A percentile compares a stretch with the other conserved stretches of the same genome.
Conservation (phyloP, 345 rosid species). For the Gossypium thurberi region DNA sequence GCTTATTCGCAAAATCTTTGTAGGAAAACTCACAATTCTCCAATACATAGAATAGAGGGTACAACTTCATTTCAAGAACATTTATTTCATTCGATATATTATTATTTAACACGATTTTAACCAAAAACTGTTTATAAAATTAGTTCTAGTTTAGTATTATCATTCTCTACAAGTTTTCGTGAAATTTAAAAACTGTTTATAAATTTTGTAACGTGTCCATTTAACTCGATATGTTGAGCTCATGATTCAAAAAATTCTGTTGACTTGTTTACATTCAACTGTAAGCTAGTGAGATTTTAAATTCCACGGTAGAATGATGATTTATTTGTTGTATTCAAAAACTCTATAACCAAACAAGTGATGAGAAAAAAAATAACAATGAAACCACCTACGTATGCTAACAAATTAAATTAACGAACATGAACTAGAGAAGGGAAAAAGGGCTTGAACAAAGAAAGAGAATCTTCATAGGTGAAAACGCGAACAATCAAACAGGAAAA, state of each 20-base stretch:
- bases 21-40: neutral
- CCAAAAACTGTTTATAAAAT: neutral
- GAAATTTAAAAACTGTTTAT: neutral
- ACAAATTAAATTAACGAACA: neutral
- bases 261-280: neutral
- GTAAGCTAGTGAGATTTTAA: neutral
- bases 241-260: neutral
- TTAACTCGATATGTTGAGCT: neutral
- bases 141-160: neutral
- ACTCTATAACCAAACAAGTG: neutral
- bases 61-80: neutral
- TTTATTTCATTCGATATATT: neutral
- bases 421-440: too few relatives aligned
- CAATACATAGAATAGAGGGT: neutral
- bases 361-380: neutral
- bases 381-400: neutral
- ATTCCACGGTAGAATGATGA: neutral
- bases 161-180: neutral
- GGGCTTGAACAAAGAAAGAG: too few relatives aligned
- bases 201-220: neutral
- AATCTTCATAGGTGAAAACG: neutral
- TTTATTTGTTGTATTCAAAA: neutral
- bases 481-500: neutral
- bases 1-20: neutral
- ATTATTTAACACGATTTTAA: neutral